Evolutionary conservation across 306 rosid species (phyloP).

Genomic region (Casuarina equisetifolia): DNA sequence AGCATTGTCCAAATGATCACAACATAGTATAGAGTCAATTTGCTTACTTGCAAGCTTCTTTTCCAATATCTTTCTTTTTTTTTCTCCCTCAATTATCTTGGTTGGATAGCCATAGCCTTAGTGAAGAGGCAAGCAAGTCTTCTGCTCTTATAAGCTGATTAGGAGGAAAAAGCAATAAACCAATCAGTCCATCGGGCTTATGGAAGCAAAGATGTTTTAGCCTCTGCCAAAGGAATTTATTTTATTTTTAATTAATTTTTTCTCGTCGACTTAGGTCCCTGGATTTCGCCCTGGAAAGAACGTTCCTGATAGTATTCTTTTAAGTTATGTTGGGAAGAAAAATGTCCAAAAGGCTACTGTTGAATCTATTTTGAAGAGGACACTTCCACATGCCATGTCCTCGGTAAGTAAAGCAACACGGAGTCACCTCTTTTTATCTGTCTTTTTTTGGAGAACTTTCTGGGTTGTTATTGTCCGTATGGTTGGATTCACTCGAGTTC

Average conservation of each 20-base stretch:
- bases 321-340: slow-evolving; percentile 62
- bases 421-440: slow-evolving; percentile 3
- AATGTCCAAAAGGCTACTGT: slow-evolving; percentile 71
- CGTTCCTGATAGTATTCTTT: slow-evolving; percentile 74
- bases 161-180: too few relatives aligned
- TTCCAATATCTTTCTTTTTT: too few relatives aligned
- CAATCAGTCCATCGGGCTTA: too few relatives aligned
- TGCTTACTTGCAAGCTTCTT: too few relatives aligned
- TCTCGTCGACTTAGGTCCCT: slow-evolving; percentile 55
- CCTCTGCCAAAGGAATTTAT: slow-evolving; percentile 5
- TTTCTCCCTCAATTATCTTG: too few relatives aligned
- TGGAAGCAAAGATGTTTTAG: slow-evolving; percentile 14
- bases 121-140: too few relatives aligned
- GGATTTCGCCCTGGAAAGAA: slow-evolving; percentile 84
- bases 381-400: slow-evolving; percentile 86
- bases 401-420: slow-evolving; percentile 45
- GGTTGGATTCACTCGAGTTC: neutral
- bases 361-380: slow-evolving; percentile 84
- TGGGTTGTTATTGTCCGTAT: neutral
- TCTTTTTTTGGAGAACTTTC: neutral
- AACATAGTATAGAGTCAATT: too few relatives aligned
- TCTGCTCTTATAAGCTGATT: too few relatives aligned
- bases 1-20: too few relatives aligned
- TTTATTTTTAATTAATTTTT: slow-evolving; percentile 23
- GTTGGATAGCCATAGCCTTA: too few relatives aligned